Evolutionary conservation across 192 early-diverging fungal species (phyloP), one percentile per base, ranked within the genome.

Genomic region (Polychytrium aggregatum): DNA sequence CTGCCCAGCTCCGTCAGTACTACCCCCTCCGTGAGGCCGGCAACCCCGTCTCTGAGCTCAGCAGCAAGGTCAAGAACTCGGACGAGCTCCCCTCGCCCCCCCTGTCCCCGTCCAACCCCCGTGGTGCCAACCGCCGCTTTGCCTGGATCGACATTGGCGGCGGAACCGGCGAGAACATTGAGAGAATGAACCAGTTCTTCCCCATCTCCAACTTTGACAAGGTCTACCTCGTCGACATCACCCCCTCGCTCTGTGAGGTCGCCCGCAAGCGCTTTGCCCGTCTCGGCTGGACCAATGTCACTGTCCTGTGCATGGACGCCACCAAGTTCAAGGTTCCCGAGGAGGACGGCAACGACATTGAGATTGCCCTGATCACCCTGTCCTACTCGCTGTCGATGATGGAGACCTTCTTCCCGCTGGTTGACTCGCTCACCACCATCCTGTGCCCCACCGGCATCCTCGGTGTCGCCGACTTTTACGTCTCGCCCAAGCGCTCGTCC

Each of bases 311-410:
- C 63, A 73, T 82, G 53, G 86, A 87, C 64, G 88, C 86, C 13
- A 42, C 74, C 21, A 74, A 62, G 27, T 87, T 86, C 61, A 67
- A 63, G 28, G 65, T 86, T 33, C 79, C 86, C 20, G 70, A 67
- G 10, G 51, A 79, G 26, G 63, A 67, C 34, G 64, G 70, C 33
- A 63, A 77, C 27, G 68, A 77, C 24, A 61, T 78, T 26, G 72
- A 82, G 33, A 69, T 87, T 44, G 82, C 84, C 30, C 53, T 91
- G 16, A 65, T 91, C 28, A 88, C 86, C 41, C 82, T 88, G 82
- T 86, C 82, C 7, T 91, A 91, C 70, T 88, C 88, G 4, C 64
- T 91, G 21, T 86, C 88, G 2, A 91, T 91, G 88, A 85, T 91
- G 44, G 86, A 87, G 35, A 50, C 57, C 4, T 72, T 61, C 40